phyloP scores from a whole-genome alignment of 441 rosid species.

The Daphne laureola region DNA sequence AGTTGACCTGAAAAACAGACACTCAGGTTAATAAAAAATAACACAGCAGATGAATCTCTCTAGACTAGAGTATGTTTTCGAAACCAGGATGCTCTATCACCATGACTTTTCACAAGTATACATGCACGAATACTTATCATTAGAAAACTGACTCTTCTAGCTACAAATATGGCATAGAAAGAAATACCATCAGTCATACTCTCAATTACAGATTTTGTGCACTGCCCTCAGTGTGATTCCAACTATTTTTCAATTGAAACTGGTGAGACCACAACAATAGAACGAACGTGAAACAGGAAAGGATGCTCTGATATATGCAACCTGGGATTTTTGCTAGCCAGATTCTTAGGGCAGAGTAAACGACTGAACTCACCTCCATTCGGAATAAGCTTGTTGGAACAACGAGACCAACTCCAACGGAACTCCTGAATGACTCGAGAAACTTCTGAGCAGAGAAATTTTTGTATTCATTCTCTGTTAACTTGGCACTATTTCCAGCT shows the following conservation, averaged over 20 bases:
- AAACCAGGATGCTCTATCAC: too few species aligned
- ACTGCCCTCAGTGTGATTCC: too few species aligned
- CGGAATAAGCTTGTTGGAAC: constrained; percentile 65
- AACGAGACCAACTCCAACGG: constrained; percentile 82
- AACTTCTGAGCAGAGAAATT: constrained; percentile 46
- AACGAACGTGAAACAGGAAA: neutral
- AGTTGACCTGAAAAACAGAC: constrained; percentile 52
- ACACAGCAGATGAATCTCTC: neutral
- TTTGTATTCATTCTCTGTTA: constrained; percentile 58
- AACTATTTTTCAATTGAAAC: neutral
- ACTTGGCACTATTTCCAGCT: constrained; percentile 66
- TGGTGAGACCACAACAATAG: neutral
- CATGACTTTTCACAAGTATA: too few species aligned
- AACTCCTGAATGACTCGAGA: constrained; percentile 49
- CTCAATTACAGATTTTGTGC: neutral
- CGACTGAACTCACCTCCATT: constrained; percentile 57
- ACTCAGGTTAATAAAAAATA: constrained; percentile 5
- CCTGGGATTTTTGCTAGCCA: too few species aligned
- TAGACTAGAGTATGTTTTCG: too few species aligned
- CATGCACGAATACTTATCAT: too few species aligned
- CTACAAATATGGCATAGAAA: too few species aligned
- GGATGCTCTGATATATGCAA: too few species aligned
- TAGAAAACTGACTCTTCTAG: too few species aligned
- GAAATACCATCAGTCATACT: neutral
- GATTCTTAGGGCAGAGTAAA: neutral